Evolutionary conservation across 768 basidiomycete genomes (phyloP).

Genomic region (Lactarius hengduanensis): DNA sequence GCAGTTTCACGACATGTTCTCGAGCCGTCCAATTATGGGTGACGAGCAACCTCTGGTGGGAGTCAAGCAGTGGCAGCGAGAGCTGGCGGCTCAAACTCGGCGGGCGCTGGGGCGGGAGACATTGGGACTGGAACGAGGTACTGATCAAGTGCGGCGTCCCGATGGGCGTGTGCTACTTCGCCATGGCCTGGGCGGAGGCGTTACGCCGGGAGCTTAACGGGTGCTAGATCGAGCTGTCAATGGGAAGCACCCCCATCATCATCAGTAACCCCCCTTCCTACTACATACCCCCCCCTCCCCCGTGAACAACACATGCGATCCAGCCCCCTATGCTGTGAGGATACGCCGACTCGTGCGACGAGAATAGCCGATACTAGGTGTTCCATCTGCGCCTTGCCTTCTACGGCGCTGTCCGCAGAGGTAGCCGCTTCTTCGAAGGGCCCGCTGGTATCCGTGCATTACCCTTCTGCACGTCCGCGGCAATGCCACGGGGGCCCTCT

Average conservation of each 20-base stretch:
- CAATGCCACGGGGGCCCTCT: neutral
- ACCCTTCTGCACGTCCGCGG: neutral
- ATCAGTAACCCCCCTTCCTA: slow-evolving; percentile 17
- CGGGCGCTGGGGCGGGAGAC: slow-evolving; percentile 54
- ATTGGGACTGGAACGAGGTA: slow-evolving; percentile 83
- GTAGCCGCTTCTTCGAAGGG: neutral
- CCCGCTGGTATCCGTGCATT: neutral
- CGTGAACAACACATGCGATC: neutral
- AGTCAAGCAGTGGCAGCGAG: slow-evolving; percentile 19
- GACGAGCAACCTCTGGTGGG: slow-evolving; percentile 71
- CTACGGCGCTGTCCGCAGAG: neutral
- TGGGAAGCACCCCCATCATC: neutral
- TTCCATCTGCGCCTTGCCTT: slow-evolving; percentile 2
- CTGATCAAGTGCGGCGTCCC: slow-evolving; percentile 68
- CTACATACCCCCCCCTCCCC: neutral
- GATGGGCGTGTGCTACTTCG: slow-evolving; percentile 68
- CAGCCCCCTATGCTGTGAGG: neutral
- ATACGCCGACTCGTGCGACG: neutral
- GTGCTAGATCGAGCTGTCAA: slow-evolving; percentile 21
- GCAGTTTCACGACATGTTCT: slow-evolving; percentile 81
- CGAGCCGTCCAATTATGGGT: slow-evolving; percentile 93
- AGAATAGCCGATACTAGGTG: slow-evolving; percentile 1
- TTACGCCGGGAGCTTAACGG: slow-evolving; percentile 41
- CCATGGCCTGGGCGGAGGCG: slow-evolving; percentile 70
- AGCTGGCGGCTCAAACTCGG: slow-evolving; percentile 29